Conservation (phyloP, 306 rosid species). For the Cyclanthera cordifolia region DNA sequence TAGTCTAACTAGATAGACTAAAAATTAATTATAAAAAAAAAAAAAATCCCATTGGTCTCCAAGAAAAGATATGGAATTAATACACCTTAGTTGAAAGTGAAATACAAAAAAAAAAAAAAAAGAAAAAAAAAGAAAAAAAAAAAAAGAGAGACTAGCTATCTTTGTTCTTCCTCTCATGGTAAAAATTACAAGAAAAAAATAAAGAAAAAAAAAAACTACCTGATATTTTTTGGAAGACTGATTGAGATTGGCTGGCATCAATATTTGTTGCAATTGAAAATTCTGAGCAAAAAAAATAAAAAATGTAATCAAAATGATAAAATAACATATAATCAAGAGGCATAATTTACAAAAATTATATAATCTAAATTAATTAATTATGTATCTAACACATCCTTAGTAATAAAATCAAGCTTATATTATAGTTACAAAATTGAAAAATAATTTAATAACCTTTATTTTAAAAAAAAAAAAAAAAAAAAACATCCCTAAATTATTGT, state of each 20-base stretch:
- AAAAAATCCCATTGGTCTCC: slow-evolving; percentile 8
- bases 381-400: not conserved
- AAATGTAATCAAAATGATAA: not conserved
- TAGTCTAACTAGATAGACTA: not conserved
- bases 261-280: slow-evolving; percentile 10
- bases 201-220: not conserved
- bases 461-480: fast-evolving
- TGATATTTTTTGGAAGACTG: slow-evolving; percentile 7
- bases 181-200: not conserved
- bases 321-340: not conserved
- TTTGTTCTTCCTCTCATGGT: slow-evolving; percentile 14
- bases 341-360: not conserved
- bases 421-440: not conserved
- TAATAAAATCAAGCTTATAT: not conserved
- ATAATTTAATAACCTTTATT: not conserved
- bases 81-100: not conserved
- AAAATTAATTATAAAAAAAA: not conserved
- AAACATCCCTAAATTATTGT: too few species aligned
- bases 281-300: slow-evolving; percentile 6
- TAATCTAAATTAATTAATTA: not conserved
- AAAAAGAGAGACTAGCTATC: not conserved
- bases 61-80: slow-evolving; percentile 10
- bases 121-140: not conserved
- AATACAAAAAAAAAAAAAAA: not conserved
- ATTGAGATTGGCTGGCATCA: not conserved